phyloP scores from a whole-genome alignment of 768 basidiomycete species.

The Pholiota conissans region DNA sequence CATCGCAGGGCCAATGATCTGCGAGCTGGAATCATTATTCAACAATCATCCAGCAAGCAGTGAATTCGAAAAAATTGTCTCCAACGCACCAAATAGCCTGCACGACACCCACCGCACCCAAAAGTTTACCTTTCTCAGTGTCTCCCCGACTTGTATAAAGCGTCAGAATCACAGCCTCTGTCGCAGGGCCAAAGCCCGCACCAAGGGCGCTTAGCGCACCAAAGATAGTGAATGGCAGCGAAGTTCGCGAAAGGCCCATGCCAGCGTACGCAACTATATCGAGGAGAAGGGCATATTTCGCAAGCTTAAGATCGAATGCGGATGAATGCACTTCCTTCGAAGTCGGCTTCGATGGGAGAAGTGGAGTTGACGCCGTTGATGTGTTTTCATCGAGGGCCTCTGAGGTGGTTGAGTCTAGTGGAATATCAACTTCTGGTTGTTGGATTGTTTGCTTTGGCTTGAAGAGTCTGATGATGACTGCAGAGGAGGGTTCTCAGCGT shows the following conservation, averaged over 20 bases:
- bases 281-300: conserved; percentile 57
- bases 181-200: conserved; percentile 61
- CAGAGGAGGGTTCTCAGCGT: neutral
- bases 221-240: conserved; percentile 49
- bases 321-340: conserved; percentile 37
- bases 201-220: conserved; percentile 54
- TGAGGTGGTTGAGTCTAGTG: conserved; percentile 19
- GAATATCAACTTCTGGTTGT: conserved; percentile 8
- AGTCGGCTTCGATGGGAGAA: conserved; percentile 1
- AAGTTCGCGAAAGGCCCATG: conserved; percentile 47
- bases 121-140: conserved; percentile 71
- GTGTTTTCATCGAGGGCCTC: conserved; percentile 21
- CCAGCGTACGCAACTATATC: conserved; percentile 51
- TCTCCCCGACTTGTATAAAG: conserved; percentile 53
- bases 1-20: conserved; percentile 68
- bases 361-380: conserved; percentile 17
- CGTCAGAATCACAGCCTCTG: conserved; percentile 69
- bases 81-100: conserved; percentile 57
- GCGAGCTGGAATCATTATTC: conserved; percentile 39
- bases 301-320: conserved; percentile 67
- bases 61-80: neutral
- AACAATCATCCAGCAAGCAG: neutral
- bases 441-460: conserved; percentile 38
- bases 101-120: conserved; percentile 77
- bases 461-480: conserved; percentile 55